Percentiles rank a stretch among this genome's conserved stretches.
Evolutionary conservation across 805 yeast species (phyloP).

Genomic region (Ogataea naganishii): DNA sequence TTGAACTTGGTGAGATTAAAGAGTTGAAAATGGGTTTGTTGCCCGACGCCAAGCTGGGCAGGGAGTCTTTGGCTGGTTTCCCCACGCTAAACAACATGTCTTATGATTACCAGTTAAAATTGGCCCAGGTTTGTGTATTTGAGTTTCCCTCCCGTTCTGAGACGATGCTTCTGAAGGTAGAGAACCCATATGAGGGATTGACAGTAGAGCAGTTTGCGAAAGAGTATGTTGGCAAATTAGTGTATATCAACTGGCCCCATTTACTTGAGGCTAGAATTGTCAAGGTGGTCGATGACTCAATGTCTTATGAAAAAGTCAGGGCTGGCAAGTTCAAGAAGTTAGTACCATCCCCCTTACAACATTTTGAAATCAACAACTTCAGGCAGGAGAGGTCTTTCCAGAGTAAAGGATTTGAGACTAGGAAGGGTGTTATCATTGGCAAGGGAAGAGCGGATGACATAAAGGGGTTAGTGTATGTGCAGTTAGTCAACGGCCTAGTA

Average conservation of each 20-base stretch:
- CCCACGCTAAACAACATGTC: constrained; percentile 74
- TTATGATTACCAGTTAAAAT: constrained; percentile 41
- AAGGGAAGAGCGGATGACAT: constrained; percentile 17
- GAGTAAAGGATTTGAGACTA: constrained; percentile 33
- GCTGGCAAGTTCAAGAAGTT: constrained; percentile 18
- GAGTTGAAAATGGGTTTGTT: constrained; percentile 44
- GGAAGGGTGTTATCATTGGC: constrained; percentile 5
- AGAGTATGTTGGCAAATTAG: constrained; percentile 49
- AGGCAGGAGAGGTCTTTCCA: constrained; percentile 29
- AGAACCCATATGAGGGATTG: constrained; percentile 44
- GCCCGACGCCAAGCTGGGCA: constrained; percentile 61
- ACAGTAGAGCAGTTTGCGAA: constrained; percentile 59
- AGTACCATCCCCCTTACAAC: constrained; percentile 31
- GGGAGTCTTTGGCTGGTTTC: constrained; percentile 77
- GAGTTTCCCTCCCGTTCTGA: constrained; percentile 79
- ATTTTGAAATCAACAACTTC: constrained; percentile 40
- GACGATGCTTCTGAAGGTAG: constrained; percentile 62
- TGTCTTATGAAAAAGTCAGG: constrained; percentile 35
- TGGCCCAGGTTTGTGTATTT: constrained; percentile 67
- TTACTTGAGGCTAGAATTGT: constrained; percentile 70
- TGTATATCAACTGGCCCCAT: constrained; percentile 87
- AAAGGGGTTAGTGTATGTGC: constrained; percentile 58
- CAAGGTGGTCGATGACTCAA: constrained; percentile 46
- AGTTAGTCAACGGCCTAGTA: constrained; percentile 67
- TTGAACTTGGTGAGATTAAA: constrained; percentile 39